Base-by-base conservation (phyloP, 768 basidiomycete genomes). In the Cyclocybe cylindracea region DNA sequence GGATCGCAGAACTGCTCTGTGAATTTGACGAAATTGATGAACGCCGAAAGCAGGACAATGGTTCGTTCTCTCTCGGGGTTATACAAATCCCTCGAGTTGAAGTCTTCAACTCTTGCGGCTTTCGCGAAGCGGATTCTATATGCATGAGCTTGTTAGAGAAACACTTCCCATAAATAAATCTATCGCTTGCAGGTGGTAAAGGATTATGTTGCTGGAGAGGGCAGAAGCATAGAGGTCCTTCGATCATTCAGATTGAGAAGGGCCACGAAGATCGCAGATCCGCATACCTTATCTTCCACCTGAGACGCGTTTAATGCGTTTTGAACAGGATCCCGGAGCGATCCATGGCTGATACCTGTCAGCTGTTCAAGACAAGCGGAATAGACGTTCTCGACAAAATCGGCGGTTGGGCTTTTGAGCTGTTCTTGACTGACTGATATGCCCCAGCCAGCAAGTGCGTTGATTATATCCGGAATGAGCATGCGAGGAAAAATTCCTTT, bases 1-100 rank as follows among this genome's bases (percentile, higher is more conserved):
- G 77, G 67, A 37, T 80, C 76, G 59, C 84, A 85, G 53, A 73
- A 76, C 58, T 91, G 88, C 58, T 86, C 89, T 10, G 85, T 86
- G 67, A 94, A 96, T 68, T 91, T 92, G 68, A 93, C 83, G 66
- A 95, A 92, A 70, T 97, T 97, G 75, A 95, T 91, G 59, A 96
- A 89, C 2, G 89, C 92, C 34, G 91, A 91, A 56, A 97, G 80
- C 37, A 89, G 75, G 46, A 80, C 76, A 29, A 87, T 78, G 0
- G 92, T 90, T 29, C 94, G 85, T 38, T 86, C 80, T 24, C 83
- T 72, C 7, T 91, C 87, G 1, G 94, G 94, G 41, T 74, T 77
- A 49, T 77, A 76, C 13, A 96, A 66, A 57, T 97, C 94, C 57
- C 76, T 82, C 47, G 89, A 73, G 55, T 78, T 85, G 66, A 96